These are phyloP conservation scores for Trichoderma orchidacearum DNA, from an alignment of 495 filamentous ascomycete genomes.

Conservation along the genomic window DNA sequence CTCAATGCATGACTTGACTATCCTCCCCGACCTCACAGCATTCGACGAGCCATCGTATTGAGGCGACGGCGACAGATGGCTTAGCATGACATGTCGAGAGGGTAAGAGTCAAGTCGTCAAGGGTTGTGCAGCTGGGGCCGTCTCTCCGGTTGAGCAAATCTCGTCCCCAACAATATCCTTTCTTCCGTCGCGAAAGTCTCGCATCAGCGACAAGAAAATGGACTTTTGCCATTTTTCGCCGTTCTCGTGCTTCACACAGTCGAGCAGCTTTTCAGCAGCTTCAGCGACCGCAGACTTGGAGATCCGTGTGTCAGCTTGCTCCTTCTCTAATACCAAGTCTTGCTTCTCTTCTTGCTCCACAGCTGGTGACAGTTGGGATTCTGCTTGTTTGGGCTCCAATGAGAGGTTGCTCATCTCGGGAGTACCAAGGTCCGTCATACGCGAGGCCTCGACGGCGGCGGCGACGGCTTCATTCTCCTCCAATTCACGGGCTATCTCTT, in stretches of 20 bases:
- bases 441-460: neutral
- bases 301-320: neutral
- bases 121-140: neutral
- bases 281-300: slow-evolving; percentile 1
- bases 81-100: neutral
- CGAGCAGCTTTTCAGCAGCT: slow-evolving; percentile 53
- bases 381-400: neutral
- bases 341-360: neutral
- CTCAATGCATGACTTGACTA: neutral
- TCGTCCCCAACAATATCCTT: slow-evolving; percentile 6
- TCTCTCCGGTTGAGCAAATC: slow-evolving; percentile 1
- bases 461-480: neutral
- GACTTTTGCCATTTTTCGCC: slow-evolving; percentile 66
- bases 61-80: too few species aligned
- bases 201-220: slow-evolving; percentile 66
- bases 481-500: slow-evolving; percentile 1
- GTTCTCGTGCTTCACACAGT: slow-evolving; percentile 53
- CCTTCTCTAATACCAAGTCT: neutral
- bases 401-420: neutral
- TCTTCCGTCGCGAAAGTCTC: slow-evolving; percentile 13
- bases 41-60: neutral
- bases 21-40: neutral
- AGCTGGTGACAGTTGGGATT: neutral
- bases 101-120: neutral
- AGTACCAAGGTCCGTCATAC: neutral